phyloP scores from a whole-genome alignment of 768 basidiomycete species.

The Lactarius indigo region DNA sequence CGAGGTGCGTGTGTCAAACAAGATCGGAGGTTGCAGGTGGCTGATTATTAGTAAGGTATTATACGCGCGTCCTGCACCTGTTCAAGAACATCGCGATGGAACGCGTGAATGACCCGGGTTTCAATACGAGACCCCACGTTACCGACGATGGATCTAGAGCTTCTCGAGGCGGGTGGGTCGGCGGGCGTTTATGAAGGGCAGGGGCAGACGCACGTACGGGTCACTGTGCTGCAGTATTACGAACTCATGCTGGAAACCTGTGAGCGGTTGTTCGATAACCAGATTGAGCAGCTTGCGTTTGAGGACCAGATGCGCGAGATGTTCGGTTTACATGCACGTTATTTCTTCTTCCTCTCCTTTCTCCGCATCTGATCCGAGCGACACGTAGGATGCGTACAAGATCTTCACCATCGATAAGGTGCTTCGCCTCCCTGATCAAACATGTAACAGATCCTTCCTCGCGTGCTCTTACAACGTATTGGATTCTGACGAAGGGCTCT shows the following conservation, averaged over 20 bases:
- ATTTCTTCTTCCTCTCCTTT: background rate
- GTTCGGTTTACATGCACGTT: conserved; percentile 73
- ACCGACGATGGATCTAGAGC: conserved; percentile 40
- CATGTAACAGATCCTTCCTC: conserved; percentile 46
- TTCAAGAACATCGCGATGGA: conserved; percentile 72
- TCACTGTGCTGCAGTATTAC: conserved; percentile 68
- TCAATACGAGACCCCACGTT: conserved; percentile 32
- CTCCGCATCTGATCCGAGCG: background rate
- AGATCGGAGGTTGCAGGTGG: background rate
- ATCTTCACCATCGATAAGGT: conserved; percentile 95
- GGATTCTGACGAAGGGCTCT: background rate
- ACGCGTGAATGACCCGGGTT: conserved; percentile 34
- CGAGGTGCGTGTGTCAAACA: conserved; percentile 54
- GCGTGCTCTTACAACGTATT: background rate
- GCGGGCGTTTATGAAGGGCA: conserved; percentile 25
- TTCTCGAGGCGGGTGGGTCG: conserved; percentile 27
- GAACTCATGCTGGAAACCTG: conserved; percentile 80
- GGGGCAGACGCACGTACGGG: conserved; percentile 23
- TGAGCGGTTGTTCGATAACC: conserved; percentile 89
- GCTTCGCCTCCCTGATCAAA: conserved; percentile 85
- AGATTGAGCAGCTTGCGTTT: conserved; percentile 80
- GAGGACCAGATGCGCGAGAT: conserved; percentile 89
- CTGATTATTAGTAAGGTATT: conserved; percentile 52
- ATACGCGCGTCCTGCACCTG: conserved; percentile 70
- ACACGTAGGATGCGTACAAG: conserved; percentile 66